Evolutionary conservation across 2,329 filamentous ascomycete species (phyloP), one percentile per base, ranked within the genome.

Genomic region (Pseudogymnoascus sp.): DNA sequence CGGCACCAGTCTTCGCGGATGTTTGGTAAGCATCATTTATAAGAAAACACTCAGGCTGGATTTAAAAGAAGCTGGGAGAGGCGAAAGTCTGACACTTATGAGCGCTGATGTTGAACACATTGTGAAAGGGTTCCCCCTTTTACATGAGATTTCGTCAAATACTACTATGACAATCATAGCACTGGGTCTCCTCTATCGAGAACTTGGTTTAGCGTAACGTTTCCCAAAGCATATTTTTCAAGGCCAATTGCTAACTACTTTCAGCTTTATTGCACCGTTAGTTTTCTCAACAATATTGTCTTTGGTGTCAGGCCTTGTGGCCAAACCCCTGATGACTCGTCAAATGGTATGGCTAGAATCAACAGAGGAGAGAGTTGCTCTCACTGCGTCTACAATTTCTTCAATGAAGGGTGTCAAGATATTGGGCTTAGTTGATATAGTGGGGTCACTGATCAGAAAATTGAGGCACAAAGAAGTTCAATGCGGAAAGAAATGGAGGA

Each of bases 401-500:
- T 70, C 72, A 9, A 77, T 79, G 64, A 78, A 77, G 61, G 72
- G 73, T 2, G 68, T 79, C 60, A 78, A 78, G 57, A 76, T 79
- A 72, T 74, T 74, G 65, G 77, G 77, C 0, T 64, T 78, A 3
- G 69, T 69, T 0, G 68, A 72, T 25, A 70, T 68, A 12, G 66
- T 77, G 20, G 47, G 47, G 1, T 54, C 47, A 6, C n/a, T 20
- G 25, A 54, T 54, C 9, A 25, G 28, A 18, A 54, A 18, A 32
- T 54, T 54, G 47, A 25, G 47, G 2, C 47, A 54, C 9, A 54
- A 54, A 14, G 47, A 54, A 32, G 47, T 54, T 54, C 30, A 54
- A 54, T 32, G 47, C 9, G 47, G 47, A 18, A 54, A 54, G 25
- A 54, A 54, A 30, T 54, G n/a, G n/a, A 54, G 47, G 28, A 32